Evolutionary conservation across 352 stramenopile genomes (phyloP).

Genomic region (Globisporangium cylindrosporum): DNA sequence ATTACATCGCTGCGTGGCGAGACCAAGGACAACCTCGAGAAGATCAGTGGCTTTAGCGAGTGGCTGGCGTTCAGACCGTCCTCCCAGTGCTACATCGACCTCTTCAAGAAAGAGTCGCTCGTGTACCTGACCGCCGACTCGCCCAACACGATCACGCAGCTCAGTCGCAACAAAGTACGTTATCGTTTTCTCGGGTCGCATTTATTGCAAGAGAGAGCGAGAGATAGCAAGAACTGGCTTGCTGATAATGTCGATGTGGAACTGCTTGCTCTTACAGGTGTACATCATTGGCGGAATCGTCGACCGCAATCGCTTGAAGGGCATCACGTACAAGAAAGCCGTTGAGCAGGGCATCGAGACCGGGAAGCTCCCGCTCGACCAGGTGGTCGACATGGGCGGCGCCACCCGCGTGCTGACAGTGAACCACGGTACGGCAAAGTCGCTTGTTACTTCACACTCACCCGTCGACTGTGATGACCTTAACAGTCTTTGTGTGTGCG

Average conservation of each 20-base stretch:
- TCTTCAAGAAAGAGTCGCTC: constrained; percentile 82
- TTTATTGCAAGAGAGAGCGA: no score
- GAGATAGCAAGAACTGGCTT: no score
- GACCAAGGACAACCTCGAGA: constrained; percentile 79
- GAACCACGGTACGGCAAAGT: constrained; percentile 63
- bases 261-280: constrained; percentile 31
- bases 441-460: no score
- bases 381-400: constrained; percentile 71
- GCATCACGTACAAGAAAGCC: constrained; percentile 90
- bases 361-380: constrained; percentile 90
- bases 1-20: constrained; percentile 75
- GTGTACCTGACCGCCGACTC: constrained; percentile 96
- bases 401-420: constrained; percentile 83
- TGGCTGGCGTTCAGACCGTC: constrained; percentile 70
- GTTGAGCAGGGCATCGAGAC: constrained; percentile 88
- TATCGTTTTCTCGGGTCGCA: neutral
- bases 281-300: constrained; percentile 98
- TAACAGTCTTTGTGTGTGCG: neutral
- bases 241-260: neutral
- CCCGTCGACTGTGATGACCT: no score
- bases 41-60: constrained; percentile 89
- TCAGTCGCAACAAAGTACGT: constrained; percentile 82
- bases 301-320: constrained; percentile 96
- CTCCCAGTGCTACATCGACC: constrained; percentile 60
- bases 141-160: constrained; percentile 84